Percentiles rank a stretch among this genome's conserved stretches.
Conservation (phyloP, 768 basidiomycete genomes). For the Suillus plorans region DNA sequence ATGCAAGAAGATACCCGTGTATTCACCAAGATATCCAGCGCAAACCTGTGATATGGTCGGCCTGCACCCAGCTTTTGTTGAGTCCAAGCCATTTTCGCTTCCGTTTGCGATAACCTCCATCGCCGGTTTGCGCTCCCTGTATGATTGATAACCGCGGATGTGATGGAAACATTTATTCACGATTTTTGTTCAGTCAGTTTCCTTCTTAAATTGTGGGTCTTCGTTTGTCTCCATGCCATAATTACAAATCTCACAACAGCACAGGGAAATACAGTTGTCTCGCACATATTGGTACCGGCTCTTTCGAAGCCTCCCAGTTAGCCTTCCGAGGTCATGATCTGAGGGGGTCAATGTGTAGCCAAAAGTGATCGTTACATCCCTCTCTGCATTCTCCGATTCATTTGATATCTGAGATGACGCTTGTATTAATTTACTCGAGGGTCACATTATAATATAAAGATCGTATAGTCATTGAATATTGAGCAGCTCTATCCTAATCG, state of each 20-base stretch:
- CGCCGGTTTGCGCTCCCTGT: too few species aligned
- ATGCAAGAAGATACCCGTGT: conserved; percentile 4
- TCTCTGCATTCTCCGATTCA: conserved; percentile 21
- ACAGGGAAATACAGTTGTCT: neutral
- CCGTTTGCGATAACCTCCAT: neutral
- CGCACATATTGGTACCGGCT: conserved; percentile 34
- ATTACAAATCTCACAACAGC: neutral
- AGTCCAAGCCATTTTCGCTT: neutral
- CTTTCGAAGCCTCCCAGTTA: conserved; percentile 57
- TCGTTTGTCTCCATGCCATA: neutral
- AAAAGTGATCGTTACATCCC: conserved; percentile 35
- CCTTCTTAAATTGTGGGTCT: neutral
- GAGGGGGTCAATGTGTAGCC: conserved; percentile 66
- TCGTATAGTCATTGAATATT: conserved; percentile 2
- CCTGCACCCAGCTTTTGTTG: neutral
- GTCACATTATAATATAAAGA: conserved; percentile 18
- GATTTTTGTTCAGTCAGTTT: neutral
- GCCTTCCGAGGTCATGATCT: conserved; percentile 39
- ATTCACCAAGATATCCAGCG: neutral
- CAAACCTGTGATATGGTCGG: neutral
- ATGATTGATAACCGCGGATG: neutral
- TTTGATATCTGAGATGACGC: conserved; percentile 22
- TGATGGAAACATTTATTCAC: neutral
- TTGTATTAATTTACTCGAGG: conserved; percentile 12
- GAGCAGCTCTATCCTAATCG: conserved; percentile 23